A percentile compares a stretch with the other conserved stretches of the same genome.
Conservation (phyloP, 1,139 yeast species). For the Oligophagozyma castellii region DNA sequence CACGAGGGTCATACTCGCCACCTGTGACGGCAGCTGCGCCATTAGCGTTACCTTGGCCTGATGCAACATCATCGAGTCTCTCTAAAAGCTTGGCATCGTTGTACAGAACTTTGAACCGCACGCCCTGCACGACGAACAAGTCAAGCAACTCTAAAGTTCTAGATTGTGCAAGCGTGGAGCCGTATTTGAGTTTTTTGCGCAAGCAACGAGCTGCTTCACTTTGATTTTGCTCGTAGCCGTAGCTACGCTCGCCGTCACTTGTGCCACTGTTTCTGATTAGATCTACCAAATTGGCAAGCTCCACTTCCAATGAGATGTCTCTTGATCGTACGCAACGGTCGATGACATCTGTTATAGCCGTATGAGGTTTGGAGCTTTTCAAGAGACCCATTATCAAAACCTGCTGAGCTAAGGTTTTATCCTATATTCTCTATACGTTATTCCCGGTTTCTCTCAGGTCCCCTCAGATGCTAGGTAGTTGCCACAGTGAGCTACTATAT, state of each 20-base stretch:
- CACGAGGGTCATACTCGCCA: slow-evolving; percentile 10
- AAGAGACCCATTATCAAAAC: slow-evolving; percentile 32
- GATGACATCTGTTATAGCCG: slow-evolving; percentile 41
- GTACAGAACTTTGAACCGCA: slow-evolving; percentile 32
- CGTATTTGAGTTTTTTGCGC: slow-evolving; percentile 79
- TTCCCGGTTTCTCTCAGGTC: not conserved
- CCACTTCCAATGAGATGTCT: slow-evolving; percentile 30
- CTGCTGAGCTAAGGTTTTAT: too few relatives aligned
- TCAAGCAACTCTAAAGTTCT: slow-evolving; percentile 57
- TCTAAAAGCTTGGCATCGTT: slow-evolving; percentile 62
- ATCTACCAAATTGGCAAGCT: slow-evolving; percentile 25
- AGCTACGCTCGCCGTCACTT: slow-evolving; percentile 10
- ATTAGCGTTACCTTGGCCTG: slow-evolving; percentile 19
- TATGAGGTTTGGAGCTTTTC: slow-evolving; percentile 34
- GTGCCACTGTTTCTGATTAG: slow-evolving; percentile 16
- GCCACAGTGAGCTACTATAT: too few relatives aligned
- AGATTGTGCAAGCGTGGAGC: slow-evolving; percentile 26
- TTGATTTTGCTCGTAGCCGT: slow-evolving; percentile 10
- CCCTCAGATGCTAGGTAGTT: not conserved
- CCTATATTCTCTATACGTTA: slow-evolving; percentile 1
- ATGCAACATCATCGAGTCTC: slow-evolving; percentile 39
- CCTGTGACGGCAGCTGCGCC: slow-evolving; percentile 6
- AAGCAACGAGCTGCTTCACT: slow-evolving; percentile 81
- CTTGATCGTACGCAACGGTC: slow-evolving; percentile 33
- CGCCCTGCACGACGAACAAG: slow-evolving; percentile 65